Base-by-base conservation (phyloP, 2,329 filamentous ascomycete genomes). In the Clonostachys byssicola region DNA sequence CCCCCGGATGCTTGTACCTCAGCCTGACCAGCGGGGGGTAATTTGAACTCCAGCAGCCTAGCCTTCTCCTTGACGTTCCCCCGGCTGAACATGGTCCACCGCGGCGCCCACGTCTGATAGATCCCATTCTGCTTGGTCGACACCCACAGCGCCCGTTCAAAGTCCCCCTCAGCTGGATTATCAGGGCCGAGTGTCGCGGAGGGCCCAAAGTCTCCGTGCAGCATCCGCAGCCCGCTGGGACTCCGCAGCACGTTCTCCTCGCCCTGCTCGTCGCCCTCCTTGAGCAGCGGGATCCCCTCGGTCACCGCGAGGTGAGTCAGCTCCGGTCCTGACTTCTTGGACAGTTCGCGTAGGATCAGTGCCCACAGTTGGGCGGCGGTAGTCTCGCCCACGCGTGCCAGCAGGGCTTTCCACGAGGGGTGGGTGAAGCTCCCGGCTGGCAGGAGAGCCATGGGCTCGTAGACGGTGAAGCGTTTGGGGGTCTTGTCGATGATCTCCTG, bases 41-140 rank as follows among this genome's bases (percentile, higher is more conserved):
- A 35, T 49, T 69, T 68, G 54, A 83, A 83, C 0, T 59, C 62
- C 5, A 95, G 66, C 2, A 96, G 67, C 12, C 92, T 75, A 1
- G 87, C 83, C 63, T 96, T 97, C 67, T 97, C 92, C 44, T 84
- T 87, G 49, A 96, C 74, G 64, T 96, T 97, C 5, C 92, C 92
- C 2, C 91, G 80, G 52, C 86, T 91, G 64, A 97, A 97, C 92
- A 96, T 96, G 23, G 91, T 95, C 75, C 90, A 92, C 1, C 85
- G 68, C 13, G 92, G 92, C 1, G 91, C 88, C 92, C 92, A 97
- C 3, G 79, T 85, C 69, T 97, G 92, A 35, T 72, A 67, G 49
- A 97, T 87, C 3, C 86, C 87, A 59, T 90, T 89, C 62, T 96
- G 91, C 45, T 77, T 81, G 5, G 86, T 85, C 12, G 76, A 79